A percentile compares a stretch with the other conserved stretches of the same genome.
Conservation (phyloP, 2,329 filamentous ascomycete species). For the Fusarium aywerte region DNA sequence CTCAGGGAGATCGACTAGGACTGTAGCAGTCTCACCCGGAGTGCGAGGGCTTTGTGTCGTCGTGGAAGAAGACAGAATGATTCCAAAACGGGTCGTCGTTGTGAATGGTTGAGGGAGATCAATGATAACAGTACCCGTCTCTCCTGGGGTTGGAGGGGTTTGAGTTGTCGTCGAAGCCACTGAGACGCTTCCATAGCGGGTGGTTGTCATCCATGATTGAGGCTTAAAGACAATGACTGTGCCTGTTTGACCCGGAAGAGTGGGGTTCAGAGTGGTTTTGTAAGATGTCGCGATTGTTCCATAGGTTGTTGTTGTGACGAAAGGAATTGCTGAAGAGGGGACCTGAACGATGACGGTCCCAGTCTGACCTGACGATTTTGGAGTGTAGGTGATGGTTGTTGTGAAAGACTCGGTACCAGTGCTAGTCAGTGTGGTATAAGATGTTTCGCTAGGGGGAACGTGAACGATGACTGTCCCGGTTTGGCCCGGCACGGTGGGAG, state of each 20-base stretch:
- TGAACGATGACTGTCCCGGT: neutral
- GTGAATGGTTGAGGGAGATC: neutral
- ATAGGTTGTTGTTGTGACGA: conserved; percentile 7
- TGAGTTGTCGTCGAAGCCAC: neutral
- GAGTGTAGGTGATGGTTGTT: neutral
- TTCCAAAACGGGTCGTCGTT: neutral
- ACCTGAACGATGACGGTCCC: neutral
- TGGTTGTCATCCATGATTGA: neutral
- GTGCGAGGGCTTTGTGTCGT: neutral
- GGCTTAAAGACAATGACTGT: neutral
- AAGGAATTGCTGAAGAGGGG: neutral
- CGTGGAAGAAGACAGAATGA: neutral
- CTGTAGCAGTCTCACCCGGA: neutral
- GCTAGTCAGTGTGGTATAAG: neutral
- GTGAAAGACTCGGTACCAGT: neutral
- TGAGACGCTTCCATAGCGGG: conserved; percentile 3
- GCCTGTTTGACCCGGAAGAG: neutral
- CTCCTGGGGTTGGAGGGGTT: neutral
- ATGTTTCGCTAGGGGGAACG: neutral
- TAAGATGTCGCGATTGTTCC: neutral
- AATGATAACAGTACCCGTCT: neutral
- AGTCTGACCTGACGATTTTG: neutral
- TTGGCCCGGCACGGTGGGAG: neutral
- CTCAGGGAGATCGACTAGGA: neutral
- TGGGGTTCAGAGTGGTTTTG: neutral